Conservation (phyloP, 805 yeast genomes). For the Saccharomycopsis sp. region DNA sequence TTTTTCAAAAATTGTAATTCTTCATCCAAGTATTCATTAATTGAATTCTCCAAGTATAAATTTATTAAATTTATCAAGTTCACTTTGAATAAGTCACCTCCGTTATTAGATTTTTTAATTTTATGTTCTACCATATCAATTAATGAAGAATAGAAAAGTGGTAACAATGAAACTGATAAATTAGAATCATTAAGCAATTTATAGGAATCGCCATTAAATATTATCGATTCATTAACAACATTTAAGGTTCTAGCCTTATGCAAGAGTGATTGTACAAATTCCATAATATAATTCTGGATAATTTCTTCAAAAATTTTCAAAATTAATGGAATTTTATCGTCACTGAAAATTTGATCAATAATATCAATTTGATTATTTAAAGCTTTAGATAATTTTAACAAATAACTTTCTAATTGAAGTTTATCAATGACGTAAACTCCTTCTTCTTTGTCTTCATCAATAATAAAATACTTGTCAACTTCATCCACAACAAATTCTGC, state of each 20-base stretch:
- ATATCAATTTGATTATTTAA: conserved; percentile 32
- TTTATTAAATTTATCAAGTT: conserved; percentile 30
- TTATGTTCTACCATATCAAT: conserved; percentile 29
- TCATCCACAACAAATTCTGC: conserved; percentile 32
- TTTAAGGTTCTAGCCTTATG: conserved; percentile 21
- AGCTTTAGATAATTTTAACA: conserved; percentile 27
- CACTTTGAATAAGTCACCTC: conserved; percentile 29
- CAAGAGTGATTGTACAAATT: conserved; percentile 26
- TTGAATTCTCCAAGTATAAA: conserved; percentile 32
- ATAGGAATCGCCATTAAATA: conserved; percentile 25
- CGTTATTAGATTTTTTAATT: conserved; percentile 33
- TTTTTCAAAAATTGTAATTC: conserved; percentile 28
- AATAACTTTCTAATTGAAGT: conserved; percentile 24
- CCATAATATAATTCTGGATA: conserved; percentile 32
- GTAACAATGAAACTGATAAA: conserved; percentile 10
- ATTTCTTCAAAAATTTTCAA: conserved; percentile 32
- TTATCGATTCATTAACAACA: conserved; percentile 25
- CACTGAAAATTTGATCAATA: conserved; percentile 31
- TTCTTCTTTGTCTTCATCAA: conserved; percentile 19
- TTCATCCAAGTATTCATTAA: conserved; percentile 29
- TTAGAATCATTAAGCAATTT: conserved; percentile 11
- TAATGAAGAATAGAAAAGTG: conserved; percentile 27
- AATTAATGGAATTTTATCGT: conserved; percentile 34
- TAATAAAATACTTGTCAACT: conserved; percentile 27
- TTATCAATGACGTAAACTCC: conserved; percentile 23